Evolutionary conservation across 805 yeast species (phyloP), one percentile per base, ranked within the genome.

Genomic region (Metschnikowia reukaufii): DNA sequence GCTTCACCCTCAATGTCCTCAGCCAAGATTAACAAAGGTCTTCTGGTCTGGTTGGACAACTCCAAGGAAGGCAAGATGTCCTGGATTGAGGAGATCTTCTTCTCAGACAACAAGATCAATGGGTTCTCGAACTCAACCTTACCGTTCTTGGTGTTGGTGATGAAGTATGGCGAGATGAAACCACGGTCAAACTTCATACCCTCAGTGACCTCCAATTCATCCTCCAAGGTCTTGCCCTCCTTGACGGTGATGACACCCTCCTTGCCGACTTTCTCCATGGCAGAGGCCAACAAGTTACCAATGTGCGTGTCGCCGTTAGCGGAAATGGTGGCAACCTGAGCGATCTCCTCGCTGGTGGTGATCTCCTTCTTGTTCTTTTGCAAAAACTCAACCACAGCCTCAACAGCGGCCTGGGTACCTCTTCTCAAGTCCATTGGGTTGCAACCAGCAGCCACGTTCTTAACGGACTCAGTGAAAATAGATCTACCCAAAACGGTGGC

Each of bases 151-250:
- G 96, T 81, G 68, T 91, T 90, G 58, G 97, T 89, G 72, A 91
- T 89, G 72, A 92, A 92, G 78, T 94, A 91, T 39, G 98, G 97
- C 37, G 96, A 88, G 64, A 92, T 88, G 79, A 81, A 94, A 60
- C 98, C 98, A 65, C 98, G 88, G 76, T 90, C 97, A 66, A 94
- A 92, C 74, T 92, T 84, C 96, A 92, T 89, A 74, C 99, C 99
- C 76, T 92, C 97, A 51, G 77, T 94, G 51, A 92, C 95, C 73
- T 91, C 97, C 60, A 92, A 82, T 70, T 89, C 96, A 68, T 92
- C 99, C 68, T 88, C 96, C 61, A 92, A 77, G 59, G 97, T 94
- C 79, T 89, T 91, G 60, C 98, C 98, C 72, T 89, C 97, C 77
- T 86, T 92, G 62, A 92, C 94, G 58, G 98, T 92, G 69, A 92